Base-by-base conservation (phyloP, 371 early-diverging fungal genomes). In the Dipsacomyces acuminosporus region DNA sequence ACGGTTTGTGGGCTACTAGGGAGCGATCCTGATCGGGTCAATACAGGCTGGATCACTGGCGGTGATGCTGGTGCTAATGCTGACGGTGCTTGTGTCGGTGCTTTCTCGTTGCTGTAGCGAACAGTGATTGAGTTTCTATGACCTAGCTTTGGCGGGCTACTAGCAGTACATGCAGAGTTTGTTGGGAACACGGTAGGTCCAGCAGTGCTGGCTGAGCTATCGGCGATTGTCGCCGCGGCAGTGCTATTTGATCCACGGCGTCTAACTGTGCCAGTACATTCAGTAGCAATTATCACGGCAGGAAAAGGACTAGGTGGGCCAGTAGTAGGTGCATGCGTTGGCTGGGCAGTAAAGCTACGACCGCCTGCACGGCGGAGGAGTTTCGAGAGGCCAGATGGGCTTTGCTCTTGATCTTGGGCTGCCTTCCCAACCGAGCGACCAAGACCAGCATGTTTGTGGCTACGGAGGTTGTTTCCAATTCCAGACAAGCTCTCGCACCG, bases 401-500 rank as follows among this genome's bases (percentile, higher is more conserved):
- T 14, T 34, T 45, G 46, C 30, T 26, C 25, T 19, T 33, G 18
- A 4, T 23, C 24, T 9, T 14, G 19, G 20, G 45, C 22, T n/a
- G 45, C 34, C 40, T 47, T 52, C 23, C 59, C 40, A n/a, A 64
- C 54, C 8, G 59, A 40, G 35, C 64, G 58, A 33, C 64, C 64
- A 14, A 64, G 50, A 11, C 54, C 64, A 0, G 54, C 54, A 15
- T 19, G 59, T 18, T 50, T 36, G 42, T 49, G 24, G 42, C 64
- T 64, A 25, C 64, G 64, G 15, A 64, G 54, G 59, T 64, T 64
- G 43, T 54, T 54, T 41, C 64, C 64, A 20, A 64, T 58, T 1
- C 64, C 64, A 11, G 64, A 64, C 54, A 64, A 30, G 47, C 64
- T 64, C 40, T 64, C 64, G 35, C 64, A 54, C 30, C 59, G 49